phyloP scores from a whole-genome alignment of 1,139 yeast genomes.

The Scheffersomyces titani region DNA sequence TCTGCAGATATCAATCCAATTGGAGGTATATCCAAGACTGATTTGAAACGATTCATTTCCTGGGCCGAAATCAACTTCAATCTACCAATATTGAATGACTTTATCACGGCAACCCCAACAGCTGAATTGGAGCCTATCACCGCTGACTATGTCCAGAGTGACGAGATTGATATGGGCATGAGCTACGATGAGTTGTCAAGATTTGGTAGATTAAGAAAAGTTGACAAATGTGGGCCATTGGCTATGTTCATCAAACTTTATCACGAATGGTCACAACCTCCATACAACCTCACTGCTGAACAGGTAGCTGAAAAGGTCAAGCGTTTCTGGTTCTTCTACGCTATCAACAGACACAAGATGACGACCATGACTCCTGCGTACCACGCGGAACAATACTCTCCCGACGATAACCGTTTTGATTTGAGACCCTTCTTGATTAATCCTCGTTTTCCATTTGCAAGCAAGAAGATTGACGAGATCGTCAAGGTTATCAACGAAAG shows the following conservation, averaged over 20 bases:
- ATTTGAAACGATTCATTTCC: slow-evolving; percentile 77
- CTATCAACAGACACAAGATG: slow-evolving; percentile 94
- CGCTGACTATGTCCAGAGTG: slow-evolving; percentile 87
- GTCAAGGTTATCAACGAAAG: slow-evolving; percentile 54
- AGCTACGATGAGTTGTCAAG: slow-evolving; percentile 89
- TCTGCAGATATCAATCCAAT: slow-evolving; percentile 97
- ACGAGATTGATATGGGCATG: slow-evolving; percentile 98
- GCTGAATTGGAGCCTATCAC: slow-evolving; percentile 98
- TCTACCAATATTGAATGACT: slow-evolving; percentile 74
- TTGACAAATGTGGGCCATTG: slow-evolving; percentile 93
- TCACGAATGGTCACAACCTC: slow-evolving; percentile 88
- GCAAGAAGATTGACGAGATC: slow-evolving; percentile 79
- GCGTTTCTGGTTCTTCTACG: slow-evolving; percentile 87
- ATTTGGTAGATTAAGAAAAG: slow-evolving; percentile 90
- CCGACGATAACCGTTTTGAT: slow-evolving; percentile 96
- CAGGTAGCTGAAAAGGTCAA: slow-evolving; percentile 92
- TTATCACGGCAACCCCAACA: slow-evolving; percentile 90
- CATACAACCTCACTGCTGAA: slow-evolving; percentile 65
- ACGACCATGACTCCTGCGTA: slow-evolving; percentile 95
- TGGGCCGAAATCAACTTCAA: slow-evolving; percentile 74
- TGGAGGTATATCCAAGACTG: slow-evolving; percentile 95
- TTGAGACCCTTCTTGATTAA: slow-evolving; percentile 89
- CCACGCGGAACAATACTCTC: slow-evolving; percentile 97
- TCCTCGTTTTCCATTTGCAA: slow-evolving; percentile 91
- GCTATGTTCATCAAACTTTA: slow-evolving; percentile 88